Percentiles rank a stretch among this genome's conserved stretches.
phyloP scores from a whole-genome alignment of 176 grass and related monocot genomes.

The Alloteropsis semialata region DNA sequence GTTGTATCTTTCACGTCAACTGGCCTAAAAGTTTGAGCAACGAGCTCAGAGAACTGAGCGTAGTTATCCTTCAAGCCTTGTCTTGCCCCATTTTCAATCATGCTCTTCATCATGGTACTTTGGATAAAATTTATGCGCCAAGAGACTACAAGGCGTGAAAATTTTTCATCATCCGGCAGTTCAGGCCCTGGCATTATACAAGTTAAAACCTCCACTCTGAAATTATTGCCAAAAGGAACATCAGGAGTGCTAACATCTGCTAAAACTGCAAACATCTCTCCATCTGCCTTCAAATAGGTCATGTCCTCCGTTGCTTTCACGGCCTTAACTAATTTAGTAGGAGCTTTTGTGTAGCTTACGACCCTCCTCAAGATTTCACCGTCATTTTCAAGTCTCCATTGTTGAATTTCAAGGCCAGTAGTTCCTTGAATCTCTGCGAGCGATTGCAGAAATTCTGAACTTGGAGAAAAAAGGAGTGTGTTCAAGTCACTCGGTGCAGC shows the following conservation, averaged over 20 bases:
- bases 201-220: conserved; percentile 69
- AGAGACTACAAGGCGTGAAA: conserved; percentile 65
- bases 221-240: conserved; percentile 80
- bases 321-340: conserved; percentile 83
- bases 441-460: conserved; percentile 73
- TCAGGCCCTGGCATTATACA: conserved; percentile 78
- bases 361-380: conserved; percentile 69
- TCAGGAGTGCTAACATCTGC: conserved; percentile 71
- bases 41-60: conserved; percentile 62
- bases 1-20: conserved; percentile 63
- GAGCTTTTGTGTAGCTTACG: conserved; percentile 80
- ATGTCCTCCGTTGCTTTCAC: conserved; percentile 89
- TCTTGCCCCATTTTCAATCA: conserved; percentile 86
- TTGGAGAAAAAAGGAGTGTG: conserved; percentile 71
- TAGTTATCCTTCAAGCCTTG: conserved; percentile 89
- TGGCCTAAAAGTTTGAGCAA: conserved; percentile 53
- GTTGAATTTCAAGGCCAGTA: conserved; percentile 58
- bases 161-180: conserved; percentile 49
- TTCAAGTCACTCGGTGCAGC: conserved; percentile 70
- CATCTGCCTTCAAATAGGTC: conserved; percentile 71
- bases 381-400: conserved; percentile 70
- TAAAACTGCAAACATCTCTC: conserved; percentile 60
- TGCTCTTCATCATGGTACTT: conserved; percentile 97
- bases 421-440: conserved; percentile 81
- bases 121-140: conserved; percentile 83